Evolutionary conservation across 2,329 filamentous ascomycete species (phyloP), one percentile per base, ranked within the genome.

Genomic region (Talaromyces sp.): DNA sequence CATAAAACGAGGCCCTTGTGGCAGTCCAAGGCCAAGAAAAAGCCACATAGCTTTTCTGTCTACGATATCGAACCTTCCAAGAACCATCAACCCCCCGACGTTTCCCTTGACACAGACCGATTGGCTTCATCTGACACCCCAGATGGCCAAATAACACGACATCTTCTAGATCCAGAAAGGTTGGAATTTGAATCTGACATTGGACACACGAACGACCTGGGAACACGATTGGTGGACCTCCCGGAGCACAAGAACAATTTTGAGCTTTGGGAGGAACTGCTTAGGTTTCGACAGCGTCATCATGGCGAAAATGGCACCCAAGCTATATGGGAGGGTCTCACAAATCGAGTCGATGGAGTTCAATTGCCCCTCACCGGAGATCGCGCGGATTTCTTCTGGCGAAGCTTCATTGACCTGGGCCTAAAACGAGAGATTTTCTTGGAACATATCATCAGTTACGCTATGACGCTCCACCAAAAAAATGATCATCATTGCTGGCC

Each of bases 101-200:
- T 43, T 20, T 29, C 46, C 24, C 27, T 48, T 29, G 37, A n/a
- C 9, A 24, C 48, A 27, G 27, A 52, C 14, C 19, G 47, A 16
- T n/a, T 44, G 19, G 2, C 29, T 13, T 7, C 17, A 13, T 27
- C 22, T n/a, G 19, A 45, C 11, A 14, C 45, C 13, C 16, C 46
- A 13, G 33, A 55, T 50, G 6, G 13, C 20, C 50, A 45, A 43
- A n/a, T 44, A 3, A 48, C 46, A 40, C 64, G 49, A 47, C 30
- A 67, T 40, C 57, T 60, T 43, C 50, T 74, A 52, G 62, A 71
- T 51, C 59, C 66, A 9, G 67, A 73, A 16, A 69, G 54, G 49
- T 57, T 78, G 13, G 70, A 75, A 19, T 72, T 69, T 47, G 75
- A 78, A 58, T 77, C 75, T 9, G 68, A 77, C 45, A 57, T 77